Evolutionary conservation across 805 yeast species (phyloP).

Genomic region (Scheffersomyces ergatensis): DNA sequence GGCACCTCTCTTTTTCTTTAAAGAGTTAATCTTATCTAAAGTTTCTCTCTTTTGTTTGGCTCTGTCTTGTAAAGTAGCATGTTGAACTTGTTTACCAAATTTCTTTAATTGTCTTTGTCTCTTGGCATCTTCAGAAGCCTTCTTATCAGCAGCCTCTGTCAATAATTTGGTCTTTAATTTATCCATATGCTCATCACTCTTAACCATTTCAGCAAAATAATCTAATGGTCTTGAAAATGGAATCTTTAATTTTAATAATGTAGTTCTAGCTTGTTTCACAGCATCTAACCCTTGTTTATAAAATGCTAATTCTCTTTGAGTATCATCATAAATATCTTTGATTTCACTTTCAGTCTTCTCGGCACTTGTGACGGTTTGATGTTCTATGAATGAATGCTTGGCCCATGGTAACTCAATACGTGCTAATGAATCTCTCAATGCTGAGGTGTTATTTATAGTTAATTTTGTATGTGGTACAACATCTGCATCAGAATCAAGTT

Average conservation of each 20-base stretch:
- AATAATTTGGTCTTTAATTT: constrained; percentile 78
- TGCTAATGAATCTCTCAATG: constrained; percentile 66
- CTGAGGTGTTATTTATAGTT: constrained; percentile 85
- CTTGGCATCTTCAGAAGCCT: constrained; percentile 89
- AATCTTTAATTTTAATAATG: constrained; percentile 65
- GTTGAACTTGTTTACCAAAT: constrained; percentile 96
- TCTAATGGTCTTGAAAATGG: constrained; percentile 93
- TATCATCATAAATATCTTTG: constrained; percentile 90
- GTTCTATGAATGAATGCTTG: constrained; percentile 77
- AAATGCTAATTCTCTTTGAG: constrained; percentile 92
- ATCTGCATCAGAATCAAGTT: constrained; percentile 91
- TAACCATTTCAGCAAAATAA: constrained; percentile 98
- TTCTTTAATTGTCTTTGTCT: constrained; percentile 93
- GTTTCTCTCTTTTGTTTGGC: constrained; percentile 91
- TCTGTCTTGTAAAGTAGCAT: constrained; percentile 89
- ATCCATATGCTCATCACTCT: constrained; percentile 98
- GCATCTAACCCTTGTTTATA: constrained; percentile 93
- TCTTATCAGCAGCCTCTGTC: constrained; percentile 77
- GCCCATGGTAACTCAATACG: constrained; percentile 65
- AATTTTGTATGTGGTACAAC: constrained; percentile 88
- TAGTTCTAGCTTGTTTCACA: constrained; percentile 66
- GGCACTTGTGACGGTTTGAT: constrained; percentile 66
- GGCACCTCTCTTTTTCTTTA: constrained; percentile 82
- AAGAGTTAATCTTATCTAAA: constrained; percentile 82
- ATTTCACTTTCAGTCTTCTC: constrained; percentile 62